phyloP scores from a whole-genome alignment of 805 yeast genomes.

The Kazachstania psychrophila region DNA sequence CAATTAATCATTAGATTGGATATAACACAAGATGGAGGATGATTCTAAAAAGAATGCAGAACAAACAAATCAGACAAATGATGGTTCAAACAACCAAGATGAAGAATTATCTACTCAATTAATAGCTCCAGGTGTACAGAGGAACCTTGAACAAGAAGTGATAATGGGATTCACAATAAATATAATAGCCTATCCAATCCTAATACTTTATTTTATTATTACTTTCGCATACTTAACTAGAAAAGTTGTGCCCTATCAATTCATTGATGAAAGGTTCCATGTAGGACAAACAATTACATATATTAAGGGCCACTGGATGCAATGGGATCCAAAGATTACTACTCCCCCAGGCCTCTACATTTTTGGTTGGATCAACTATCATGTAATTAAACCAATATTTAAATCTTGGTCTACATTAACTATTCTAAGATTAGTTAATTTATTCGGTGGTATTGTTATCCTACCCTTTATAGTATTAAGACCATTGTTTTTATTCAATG shows the following conservation, averaged over 20 bases:
- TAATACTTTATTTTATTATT: constrained; percentile 19
- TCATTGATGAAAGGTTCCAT: constrained; percentile 72
- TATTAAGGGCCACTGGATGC: constrained; percentile 47
- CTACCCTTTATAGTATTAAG: constrained; percentile 41
- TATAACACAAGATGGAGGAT: not conserved
- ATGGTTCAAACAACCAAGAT: not conserved
- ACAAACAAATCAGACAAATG: not conserved
- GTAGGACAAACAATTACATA: constrained; percentile 67
- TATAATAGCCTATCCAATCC: constrained; percentile 27
- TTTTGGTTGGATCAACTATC: constrained; percentile 33
- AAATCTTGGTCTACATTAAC: constrained; percentile 26
- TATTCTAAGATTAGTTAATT: constrained; percentile 48
- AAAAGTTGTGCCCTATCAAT: constrained; percentile 25
- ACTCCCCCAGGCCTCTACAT: constrained; percentile 91
- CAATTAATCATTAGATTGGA: no score
- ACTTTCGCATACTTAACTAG: constrained; percentile 26
- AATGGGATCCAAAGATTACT: constrained; percentile 85
- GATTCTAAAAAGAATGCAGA: not conserved
- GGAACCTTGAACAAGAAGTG: constrained; percentile 26
- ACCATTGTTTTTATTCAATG: constrained; percentile 34
- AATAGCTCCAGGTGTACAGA: constrained; percentile 22
- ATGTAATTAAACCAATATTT: constrained; percentile 16
- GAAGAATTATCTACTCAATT: constrained; percentile 10
- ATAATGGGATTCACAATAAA: constrained; percentile 27
- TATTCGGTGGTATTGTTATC: constrained; percentile 51